These are phyloP conservation scores for Acorus calamus DNA, from an alignment of 106 monocot species.

Conservation along the genomic window DNA sequence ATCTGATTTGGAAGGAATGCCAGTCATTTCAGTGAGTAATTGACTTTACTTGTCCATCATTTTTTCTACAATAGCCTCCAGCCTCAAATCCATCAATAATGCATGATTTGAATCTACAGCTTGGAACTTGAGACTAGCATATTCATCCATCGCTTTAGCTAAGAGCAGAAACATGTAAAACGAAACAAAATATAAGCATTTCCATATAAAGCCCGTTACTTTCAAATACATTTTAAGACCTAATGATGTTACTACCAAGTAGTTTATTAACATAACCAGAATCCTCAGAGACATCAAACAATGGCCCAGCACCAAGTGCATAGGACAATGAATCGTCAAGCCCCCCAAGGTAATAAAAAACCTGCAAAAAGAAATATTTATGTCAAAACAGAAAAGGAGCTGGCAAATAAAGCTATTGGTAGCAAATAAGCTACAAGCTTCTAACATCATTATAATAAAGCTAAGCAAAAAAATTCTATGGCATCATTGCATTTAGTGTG, in stretches of 20 bases:
- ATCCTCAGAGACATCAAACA: constrained; percentile 94
- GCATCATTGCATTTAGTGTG: too few relatives aligned
- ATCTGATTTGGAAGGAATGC: not conserved
- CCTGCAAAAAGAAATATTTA: constrained; percentile 22
- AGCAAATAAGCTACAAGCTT: too few relatives aligned
- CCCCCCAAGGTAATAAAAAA: constrained; percentile 96
- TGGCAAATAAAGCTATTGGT: too few relatives aligned
- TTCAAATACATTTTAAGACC: too few relatives aligned
- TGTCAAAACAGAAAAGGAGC: too few relatives aligned
- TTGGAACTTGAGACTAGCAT: constrained; percentile 74
- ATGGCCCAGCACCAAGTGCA: constrained; percentile 88
- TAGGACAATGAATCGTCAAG: constrained; percentile 89
- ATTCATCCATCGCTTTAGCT: constrained; percentile 96
- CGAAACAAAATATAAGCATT: not conserved
- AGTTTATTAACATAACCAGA: constrained; percentile 86
- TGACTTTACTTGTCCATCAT: constrained; percentile 82
- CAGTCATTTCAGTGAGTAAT: too few relatives aligned
- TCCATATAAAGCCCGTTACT: too few relatives aligned
- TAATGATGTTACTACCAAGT: constrained; percentile 34
- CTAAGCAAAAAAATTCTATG: too few relatives aligned
- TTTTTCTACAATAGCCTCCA: constrained; percentile 93
- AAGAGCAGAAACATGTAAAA: not conserved
- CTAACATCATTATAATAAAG: too few relatives aligned
- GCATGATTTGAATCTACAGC: constrained; percentile 31
- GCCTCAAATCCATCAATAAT: constrained; percentile 57